Conservation (phyloP, 805 yeast genomes). For the Grigorovia transvaalensis region DNA sequence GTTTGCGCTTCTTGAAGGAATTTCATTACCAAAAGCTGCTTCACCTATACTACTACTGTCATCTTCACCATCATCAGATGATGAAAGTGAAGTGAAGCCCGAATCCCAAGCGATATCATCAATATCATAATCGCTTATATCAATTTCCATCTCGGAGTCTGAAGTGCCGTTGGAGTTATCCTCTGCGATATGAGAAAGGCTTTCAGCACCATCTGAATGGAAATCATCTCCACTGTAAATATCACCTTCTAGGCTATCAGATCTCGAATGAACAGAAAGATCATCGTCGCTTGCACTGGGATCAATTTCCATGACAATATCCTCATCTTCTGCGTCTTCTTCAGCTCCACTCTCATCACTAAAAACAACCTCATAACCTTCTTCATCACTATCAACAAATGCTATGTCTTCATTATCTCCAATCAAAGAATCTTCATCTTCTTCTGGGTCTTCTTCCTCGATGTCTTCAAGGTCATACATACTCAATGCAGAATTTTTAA, state of each 20-base stretch:
- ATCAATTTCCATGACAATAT: conserved; percentile 13
- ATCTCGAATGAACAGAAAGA: conserved; percentile 21
- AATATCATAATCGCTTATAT: conserved; percentile 26
- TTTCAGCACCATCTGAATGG: conserved; percentile 19
- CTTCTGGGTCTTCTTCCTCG: conserved; percentile 53
- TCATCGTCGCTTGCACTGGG: conserved; percentile 25
- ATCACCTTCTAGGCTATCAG: conserved; percentile 9
- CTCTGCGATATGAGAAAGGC: neutral
- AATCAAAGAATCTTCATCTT: conserved; percentile 39
- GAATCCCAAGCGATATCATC: conserved; percentile 30
- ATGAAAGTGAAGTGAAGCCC: conserved; percentile 26
- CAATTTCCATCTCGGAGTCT: conserved; percentile 28
- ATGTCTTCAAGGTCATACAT: conserved; percentile 82
- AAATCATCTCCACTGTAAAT: conserved; percentile 17
- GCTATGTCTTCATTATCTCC: conserved; percentile 35
- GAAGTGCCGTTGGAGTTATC: conserved; percentile 3
- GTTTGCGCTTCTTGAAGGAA: conserved; percentile 4
- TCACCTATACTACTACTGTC: conserved; percentile 10
- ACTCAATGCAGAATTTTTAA: conserved; percentile 82
- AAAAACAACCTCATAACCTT: conserved; percentile 26
- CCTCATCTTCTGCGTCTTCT: conserved; percentile 13
- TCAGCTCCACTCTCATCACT: conserved; percentile 27
- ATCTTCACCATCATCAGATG: conserved; percentile 24
- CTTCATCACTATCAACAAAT: conserved; percentile 30
- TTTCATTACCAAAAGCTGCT: conserved; percentile 14